These are phyloP conservation scores for Xylariaceae sp. DNA, from an alignment of 2,329 filamentous ascomycete genomes.

Conservation along the genomic window DNA sequence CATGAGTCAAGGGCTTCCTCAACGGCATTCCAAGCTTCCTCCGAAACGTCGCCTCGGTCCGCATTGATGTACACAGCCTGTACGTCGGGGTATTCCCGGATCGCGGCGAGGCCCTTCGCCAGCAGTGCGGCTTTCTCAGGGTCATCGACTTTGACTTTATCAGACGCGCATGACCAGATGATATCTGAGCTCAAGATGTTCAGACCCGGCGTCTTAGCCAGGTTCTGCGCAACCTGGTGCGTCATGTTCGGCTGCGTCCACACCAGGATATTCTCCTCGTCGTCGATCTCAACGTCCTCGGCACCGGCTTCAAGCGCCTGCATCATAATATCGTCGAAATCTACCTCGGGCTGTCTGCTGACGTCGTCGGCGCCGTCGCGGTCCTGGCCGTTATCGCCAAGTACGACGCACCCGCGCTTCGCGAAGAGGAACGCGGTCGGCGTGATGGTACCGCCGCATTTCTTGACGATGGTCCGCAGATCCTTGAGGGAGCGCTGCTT, in stretches of 20 bases:
- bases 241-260: slow-evolving; percentile 65
- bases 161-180: slow-evolving; percentile 77
- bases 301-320: slow-evolving; percentile 81
- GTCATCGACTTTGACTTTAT: slow-evolving; percentile 61
- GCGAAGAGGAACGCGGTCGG: slow-evolving; percentile 82
- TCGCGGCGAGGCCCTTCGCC: slow-evolving; percentile 51
- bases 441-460: slow-evolving; percentile 63
- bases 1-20: slow-evolving; percentile 47
- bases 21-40: slow-evolving; percentile 53
- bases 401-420: slow-evolving; percentile 69
- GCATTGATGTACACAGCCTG: slow-evolving; percentile 76
- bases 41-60: slow-evolving; percentile 45
- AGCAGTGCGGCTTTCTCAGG: slow-evolving; percentile 54
- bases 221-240: slow-evolving; percentile 56
- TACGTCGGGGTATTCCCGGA: slow-evolving; percentile 68
- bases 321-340: slow-evolving; percentile 69
- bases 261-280: slow-evolving; percentile 66
- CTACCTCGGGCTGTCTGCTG: slow-evolving; percentile 25
- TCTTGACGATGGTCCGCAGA: slow-evolving; percentile 66
- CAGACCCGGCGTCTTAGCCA: slow-evolving; percentile 61
- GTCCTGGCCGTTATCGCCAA: slow-evolving; percentile 51
- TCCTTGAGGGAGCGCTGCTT: slow-evolving; percentile 71
- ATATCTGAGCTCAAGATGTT: slow-evolving; percentile 73
- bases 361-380: slow-evolving; percentile 22
- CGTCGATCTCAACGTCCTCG: slow-evolving; percentile 64